These are phyloP conservation scores for Russula vinacea DNA, from an alignment of 768 basidiomycete species.

Conservation along the genomic window DNA sequence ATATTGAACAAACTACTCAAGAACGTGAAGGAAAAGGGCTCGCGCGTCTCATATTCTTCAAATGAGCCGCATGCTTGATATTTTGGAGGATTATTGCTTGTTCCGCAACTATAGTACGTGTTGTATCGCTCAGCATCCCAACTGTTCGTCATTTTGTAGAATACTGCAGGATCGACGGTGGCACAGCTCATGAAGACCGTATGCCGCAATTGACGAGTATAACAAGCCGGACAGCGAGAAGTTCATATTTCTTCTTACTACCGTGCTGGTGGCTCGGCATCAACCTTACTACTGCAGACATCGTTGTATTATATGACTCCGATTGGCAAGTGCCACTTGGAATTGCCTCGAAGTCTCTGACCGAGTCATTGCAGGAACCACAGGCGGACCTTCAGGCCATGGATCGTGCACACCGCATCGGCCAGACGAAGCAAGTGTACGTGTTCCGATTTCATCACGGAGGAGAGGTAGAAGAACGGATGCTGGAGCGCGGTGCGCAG, in stretches of 20 bases:
- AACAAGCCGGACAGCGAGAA: slow-evolving; percentile 92
- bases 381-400: slow-evolving; percentile 99
- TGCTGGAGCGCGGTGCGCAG: slow-evolving; percentile 92
- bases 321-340: slow-evolving; percentile 67
- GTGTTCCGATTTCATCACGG: slow-evolving; percentile 96
- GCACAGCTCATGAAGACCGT: slow-evolving; percentile 95
- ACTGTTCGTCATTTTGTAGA: slow-evolving; percentile 45
- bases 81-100: slow-evolving; percentile 94
- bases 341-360: slow-evolving; percentile 2
- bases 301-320: slow-evolving; percentile 93
- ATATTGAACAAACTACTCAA: slow-evolving; percentile 91
- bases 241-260: slow-evolving; percentile 95
- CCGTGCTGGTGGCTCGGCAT: slow-evolving; percentile 98
- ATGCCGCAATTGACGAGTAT: slow-evolving; percentile 94
- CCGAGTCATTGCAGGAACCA: slow-evolving; percentile 65
- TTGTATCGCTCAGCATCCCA: background rate
- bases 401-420: slow-evolving; percentile 96
- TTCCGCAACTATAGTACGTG: slow-evolving; percentile 83
- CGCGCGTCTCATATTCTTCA: slow-evolving; percentile 96
- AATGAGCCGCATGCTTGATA: slow-evolving; percentile 98
- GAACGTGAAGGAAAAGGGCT: slow-evolving; percentile 89
- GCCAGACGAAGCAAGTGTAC: slow-evolving; percentile 96
- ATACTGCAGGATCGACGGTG: slow-evolving; percentile 95
- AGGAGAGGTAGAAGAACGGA: slow-evolving; percentile 95
- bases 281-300: slow-evolving; percentile 90